Conservation (phyloP, 495 filamentous ascomycete species). For the Annulohypoxylon bovei region DNA sequence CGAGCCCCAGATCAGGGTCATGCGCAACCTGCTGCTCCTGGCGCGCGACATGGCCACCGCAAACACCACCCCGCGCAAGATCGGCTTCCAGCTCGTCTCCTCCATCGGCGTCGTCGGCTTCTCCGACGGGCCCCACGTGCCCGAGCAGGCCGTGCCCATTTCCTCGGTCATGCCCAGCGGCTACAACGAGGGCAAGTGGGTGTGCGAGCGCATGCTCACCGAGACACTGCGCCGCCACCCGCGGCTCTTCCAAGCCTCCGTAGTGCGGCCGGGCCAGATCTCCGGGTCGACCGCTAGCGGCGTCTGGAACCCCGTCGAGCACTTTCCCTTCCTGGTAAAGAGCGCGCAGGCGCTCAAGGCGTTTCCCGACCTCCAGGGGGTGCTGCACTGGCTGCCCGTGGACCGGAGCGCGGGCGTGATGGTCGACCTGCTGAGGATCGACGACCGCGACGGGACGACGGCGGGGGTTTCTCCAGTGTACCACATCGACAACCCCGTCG, state of each 20-base stretch:
- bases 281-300: not conserved
- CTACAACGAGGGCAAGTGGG: not conserved
- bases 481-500: conserved; percentile 65
- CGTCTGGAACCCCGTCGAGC: not conserved
- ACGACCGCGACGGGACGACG: not conserved
- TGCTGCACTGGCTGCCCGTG: not conserved
- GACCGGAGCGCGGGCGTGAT: not conserved
- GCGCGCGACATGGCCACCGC: not conserved
- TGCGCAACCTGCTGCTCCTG: not conserved
- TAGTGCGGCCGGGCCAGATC: not conserved
- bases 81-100: not conserved
- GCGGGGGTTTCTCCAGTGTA: conserved; percentile 41
- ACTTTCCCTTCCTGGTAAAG: not conserved
- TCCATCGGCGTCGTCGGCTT: not conserved
- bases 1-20: not conserved
- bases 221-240: not conserved
- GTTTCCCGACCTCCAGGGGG: not conserved
- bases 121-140: not conserved
- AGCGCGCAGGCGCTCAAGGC: not conserved
- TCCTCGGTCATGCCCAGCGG: not conserved
- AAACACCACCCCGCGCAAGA: not conserved
- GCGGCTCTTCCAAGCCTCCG: not conserved
- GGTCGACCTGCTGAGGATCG: not conserved
- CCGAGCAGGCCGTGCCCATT: not conserved
- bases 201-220: not conserved